Base-by-base conservation (phyloP, 169 alveolate species). In the Eimeria necatrix region DNA sequence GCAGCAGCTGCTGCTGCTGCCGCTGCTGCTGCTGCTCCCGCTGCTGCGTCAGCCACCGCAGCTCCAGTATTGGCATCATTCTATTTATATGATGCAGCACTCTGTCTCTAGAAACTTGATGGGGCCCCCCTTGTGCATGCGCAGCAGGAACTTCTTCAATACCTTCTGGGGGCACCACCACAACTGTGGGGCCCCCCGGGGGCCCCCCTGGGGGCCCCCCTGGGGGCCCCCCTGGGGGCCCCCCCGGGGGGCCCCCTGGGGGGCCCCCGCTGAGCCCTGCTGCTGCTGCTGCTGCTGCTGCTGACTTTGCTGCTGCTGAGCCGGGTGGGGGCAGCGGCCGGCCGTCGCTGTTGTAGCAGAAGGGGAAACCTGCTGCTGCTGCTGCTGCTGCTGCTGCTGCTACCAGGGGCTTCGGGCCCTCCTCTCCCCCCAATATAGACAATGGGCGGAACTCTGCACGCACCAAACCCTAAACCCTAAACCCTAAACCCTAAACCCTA, bases 21-120 rank as follows among this genome's bases (percentile, higher is more conserved):
- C 81, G 46, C 81, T 71, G 81, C 81, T 71, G 22, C 49, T 71
- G 81, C 81, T 24, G 81, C 81, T 71, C 81, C 53, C 81, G 81
- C 81, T 71, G 81, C 81, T 71, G 81, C 46, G 46, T 4, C 46
- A 71, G n/a, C 81, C 81, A 71, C 46, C 81, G 81, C 49, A 71
- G 49, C 81, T 71, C 81, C 41, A 71, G 41, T 6, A 71, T 71
- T 9, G 81, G 81, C 53, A 32, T 10, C 81, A 71, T 71, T 3
- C 81, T 3, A 48, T 71, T 71, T 4, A 71, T 71, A 32, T 71
- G 81, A 12, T 71, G 81, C 4, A 71, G 81, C 49, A 71, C 81
- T 71, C 81, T n/a, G 12, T 71, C 81, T 6, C 81, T 3, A 18
- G 81, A 71, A 4, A 18, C 51, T 32, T 71, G 81, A 3, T 71